Evolutionary conservation across 1,284 basidiomycete genomes (phyloP), one percentile per base, ranked within the genome.

Genomic region (Puccinia novopanici): DNA sequence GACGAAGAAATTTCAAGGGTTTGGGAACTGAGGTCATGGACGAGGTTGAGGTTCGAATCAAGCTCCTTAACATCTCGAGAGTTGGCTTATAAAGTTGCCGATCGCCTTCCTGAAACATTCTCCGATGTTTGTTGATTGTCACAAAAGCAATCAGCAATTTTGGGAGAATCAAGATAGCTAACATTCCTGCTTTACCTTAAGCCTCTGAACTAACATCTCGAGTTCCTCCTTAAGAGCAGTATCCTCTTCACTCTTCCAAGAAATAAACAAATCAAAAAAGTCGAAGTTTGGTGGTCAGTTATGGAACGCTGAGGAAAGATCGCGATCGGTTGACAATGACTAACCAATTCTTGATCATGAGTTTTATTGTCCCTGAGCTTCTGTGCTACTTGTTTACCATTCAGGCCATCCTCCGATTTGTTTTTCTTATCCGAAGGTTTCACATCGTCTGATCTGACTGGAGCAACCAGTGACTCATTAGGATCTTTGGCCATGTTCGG

Each of bases 21-120:
- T 99, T 99, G 3, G 97, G 97, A 17, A 99, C 97, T 19, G 94
- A 96, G n/a, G 97, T 99, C 96, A 99, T 98, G 9, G 95, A 98
- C 27, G 94, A 96, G 4, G 97, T 99, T 30, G 95, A 95, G 4
- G 97, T 98, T 84, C 94, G 89, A 84, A 99, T 99, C 55, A 99
- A 88, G 30, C 93, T 96, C 80, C 96, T 90, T 22, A 99, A 89
- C 1, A 94, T 94, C 87, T 99, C 97, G 45, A 99, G 89, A 24
- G 96, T 95, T 40, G 96, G 92, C 34, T 91, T 89, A 86, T 99
- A 93, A 55, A 99, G 89, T 30, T 89, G 88, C 0, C 90, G 91
- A 85, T 98, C 91, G 81, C 91, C 86, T 90, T 99, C 97, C 95
- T 98, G 27, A 8, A 68, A 27, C 59, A 61, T n/a, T 61, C 3